A percentile compares a stretch with the other conserved stretches of the same genome.
These are phyloP conservation scores for Thelonectria blattea DNA, from an alignment of 2,329 filamentous ascomycete genomes.

Conservation along the genomic window DNA sequence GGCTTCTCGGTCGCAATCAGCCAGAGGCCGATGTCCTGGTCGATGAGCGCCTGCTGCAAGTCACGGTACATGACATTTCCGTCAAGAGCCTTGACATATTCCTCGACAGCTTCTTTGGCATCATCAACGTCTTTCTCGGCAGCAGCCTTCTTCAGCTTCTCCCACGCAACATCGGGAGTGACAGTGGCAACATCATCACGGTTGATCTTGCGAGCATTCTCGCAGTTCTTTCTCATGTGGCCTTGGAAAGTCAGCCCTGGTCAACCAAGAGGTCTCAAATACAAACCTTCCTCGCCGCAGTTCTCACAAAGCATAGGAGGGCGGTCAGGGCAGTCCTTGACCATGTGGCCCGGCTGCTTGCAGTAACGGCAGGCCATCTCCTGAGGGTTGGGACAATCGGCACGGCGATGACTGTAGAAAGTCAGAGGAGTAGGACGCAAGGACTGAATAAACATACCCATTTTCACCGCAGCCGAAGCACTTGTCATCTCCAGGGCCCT, in stretches of 20 bases:
- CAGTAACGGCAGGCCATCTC: conserved; percentile 52
- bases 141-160: conserved; percentile 58
- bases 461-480: conserved; percentile 47
- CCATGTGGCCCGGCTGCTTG: conserved; percentile 58
- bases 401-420: conserved; percentile 38
- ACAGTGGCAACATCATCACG: conserved; percentile 56
- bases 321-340: conserved; percentile 68
- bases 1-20: conserved; percentile 68
- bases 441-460: conserved; percentile 37
- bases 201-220: conserved; percentile 64
- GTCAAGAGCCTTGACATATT: conserved; percentile 64
- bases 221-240: conserved; percentile 62
- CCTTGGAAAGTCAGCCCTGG: conserved; percentile 47
- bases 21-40: conserved; percentile 59
- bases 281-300: conserved; percentile 65
- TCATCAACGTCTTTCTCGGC: conserved; percentile 65
- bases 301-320: conserved; percentile 63
- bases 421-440: conserved; percentile 16
- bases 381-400: conserved; percentile 45
- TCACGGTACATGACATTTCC: conserved; percentile 64
- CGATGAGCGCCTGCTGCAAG: conserved; percentile 66
- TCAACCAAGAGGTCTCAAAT: background rate
- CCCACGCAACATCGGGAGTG: conserved; percentile 63
- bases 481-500: conserved; percentile 34
- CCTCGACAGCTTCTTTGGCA: conserved; percentile 62